These are phyloP conservation scores for Holtermanniella nyarrowii DNA, from an alignment of 768 basidiomycete genomes.

Conservation along the genomic window DNA sequence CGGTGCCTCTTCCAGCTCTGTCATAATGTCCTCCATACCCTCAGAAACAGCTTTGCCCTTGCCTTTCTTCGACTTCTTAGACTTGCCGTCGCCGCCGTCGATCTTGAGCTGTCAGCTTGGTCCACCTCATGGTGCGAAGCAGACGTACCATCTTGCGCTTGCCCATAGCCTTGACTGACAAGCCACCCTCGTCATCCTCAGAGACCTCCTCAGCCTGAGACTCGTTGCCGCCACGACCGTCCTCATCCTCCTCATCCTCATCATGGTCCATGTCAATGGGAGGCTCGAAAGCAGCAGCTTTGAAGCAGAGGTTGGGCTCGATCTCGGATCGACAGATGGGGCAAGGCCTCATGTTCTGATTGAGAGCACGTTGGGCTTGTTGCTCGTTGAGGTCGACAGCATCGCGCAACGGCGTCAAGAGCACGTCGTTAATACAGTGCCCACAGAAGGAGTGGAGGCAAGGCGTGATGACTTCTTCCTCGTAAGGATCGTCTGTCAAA, in stretches of 20 bases:
- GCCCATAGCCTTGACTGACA: constrained; percentile 46
- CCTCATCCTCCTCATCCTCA: constrained; percentile 12
- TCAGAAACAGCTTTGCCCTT: constrained; percentile 10
- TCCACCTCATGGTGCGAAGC: neutral
- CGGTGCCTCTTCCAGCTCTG: constrained; percentile 16
- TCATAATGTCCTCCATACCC: constrained; percentile 29
- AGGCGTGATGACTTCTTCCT: constrained; percentile 50
- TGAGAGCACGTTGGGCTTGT: constrained; percentile 15
- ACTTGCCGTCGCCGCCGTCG: constrained; percentile 11
- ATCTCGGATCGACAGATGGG: constrained; percentile 56
- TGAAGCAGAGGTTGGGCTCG: constrained; percentile 47
- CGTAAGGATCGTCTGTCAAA: constrained; percentile 52
- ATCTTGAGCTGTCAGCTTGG: neutral
- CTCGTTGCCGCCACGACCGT: constrained; percentile 2
- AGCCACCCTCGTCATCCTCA: constrained; percentile 40
- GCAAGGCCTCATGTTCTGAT: constrained; percentile 43
- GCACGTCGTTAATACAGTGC: constrained; percentile 52
- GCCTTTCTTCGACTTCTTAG: constrained; percentile 16
- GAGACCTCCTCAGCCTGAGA: constrained; percentile 17
- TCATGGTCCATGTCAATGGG: constrained; percentile 47
- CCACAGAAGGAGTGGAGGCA: constrained; percentile 58
- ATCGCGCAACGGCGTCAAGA: constrained; percentile 43
- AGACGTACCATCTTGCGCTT: constrained; percentile 37
- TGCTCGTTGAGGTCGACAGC: constrained; percentile 42
- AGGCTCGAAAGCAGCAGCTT: constrained; percentile 54